Evolutionary conservation across 148 eudicot genomes (phyloP), one percentile per base, ranked within the genome.

Genomic region (Silene conica): DNA sequence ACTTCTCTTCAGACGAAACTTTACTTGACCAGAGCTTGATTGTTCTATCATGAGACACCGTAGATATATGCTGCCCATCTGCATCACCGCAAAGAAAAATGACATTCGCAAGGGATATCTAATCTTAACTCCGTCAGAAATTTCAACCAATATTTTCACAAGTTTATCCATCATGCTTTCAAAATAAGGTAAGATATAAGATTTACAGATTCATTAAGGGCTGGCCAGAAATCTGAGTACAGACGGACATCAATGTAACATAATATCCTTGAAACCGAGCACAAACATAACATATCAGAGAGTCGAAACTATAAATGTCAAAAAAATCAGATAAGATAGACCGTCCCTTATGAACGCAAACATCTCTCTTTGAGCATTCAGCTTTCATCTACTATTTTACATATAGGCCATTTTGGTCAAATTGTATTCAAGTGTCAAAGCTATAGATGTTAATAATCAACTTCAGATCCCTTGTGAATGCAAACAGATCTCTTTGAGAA

Each of bases 1-100:
- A 83, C 78, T 80, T 92, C 21, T 87, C 96, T 71, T 81, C 86
- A 25, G 76, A 85, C 43, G 63, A 56, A 60, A 65, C 78, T 78
- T 73, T 86, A 83, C 85, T 81, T 15, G 96, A 86, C 97, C 97
- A 92, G 20, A 90, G 70, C 74, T 95, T 95, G 79, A 95, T 90
- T 11, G 92, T 92, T 64, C 96, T 85, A 79, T 95, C 99, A 71
- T 90, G 89, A 6, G 96, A 85, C 43, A 95, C 99, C 10, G 99
- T 88, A 20, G 87, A 90, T 52, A 95, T 80, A 70, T 21, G 76
- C 63, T 88, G 92, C 72, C 96, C 97, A 87, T 95, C 99, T 95
- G 92, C 81, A 74, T 52, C 75, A 78, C 70, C 78, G 75, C 23
- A 50, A 12, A 16, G 1, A 76, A 54, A 50, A 63, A 46, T 26